Evolutionary conservation across 148 eudicot genomes (phyloP), one percentile per base, ranked within the genome.

Genomic region (Camellia granthamiana): DNA sequence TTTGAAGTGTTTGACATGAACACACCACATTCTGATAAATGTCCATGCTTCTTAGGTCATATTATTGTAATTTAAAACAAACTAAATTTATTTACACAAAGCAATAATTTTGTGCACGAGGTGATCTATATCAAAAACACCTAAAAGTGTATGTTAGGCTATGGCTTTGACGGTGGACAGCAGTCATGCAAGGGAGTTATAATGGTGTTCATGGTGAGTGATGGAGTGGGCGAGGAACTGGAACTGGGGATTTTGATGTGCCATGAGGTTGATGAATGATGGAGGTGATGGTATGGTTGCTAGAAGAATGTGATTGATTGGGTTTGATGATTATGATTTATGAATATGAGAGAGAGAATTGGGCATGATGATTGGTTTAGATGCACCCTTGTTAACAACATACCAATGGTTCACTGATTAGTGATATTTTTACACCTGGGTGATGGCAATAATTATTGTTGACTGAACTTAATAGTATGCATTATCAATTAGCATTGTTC

Each of bases 201-300:
- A 15, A 66, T 30, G 69, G 69, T 1, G 18, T 12, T 8, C 15
- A 66, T 30, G 69, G 69, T 1, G 18, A 66, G 69, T 12, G 68
- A 19, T 14, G 43, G 16, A 10, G 14, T 12, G 43, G 16, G 43
- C 69, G 4, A 66, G 44, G 46, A 23, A 23, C 15, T 66, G 16
- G 4, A 66, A 66, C 38, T 30, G 43, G 69, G 38, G 16, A 66
- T 66, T 65, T 65, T 65, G 69, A 43, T 65, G 69, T 65, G 69
- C 69, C 44, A 10, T 65, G 43, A 43, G 5, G 30, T 15, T 38
- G 69, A 38, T 14, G 30, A 56, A 14, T 11, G 69, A 43, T 12
- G 69, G 69, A 65, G 12, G 16, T 65, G 38, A 43, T 23, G 30
- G 69, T 11, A 38, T 65, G 43, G 14, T 65, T 38, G 7, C 69